A percentile compares a stretch with the other conserved stretches of the same genome.
Conservation (phyloP, 768 basidiomycete species). For the Kwoniella dejecticola region DNA sequence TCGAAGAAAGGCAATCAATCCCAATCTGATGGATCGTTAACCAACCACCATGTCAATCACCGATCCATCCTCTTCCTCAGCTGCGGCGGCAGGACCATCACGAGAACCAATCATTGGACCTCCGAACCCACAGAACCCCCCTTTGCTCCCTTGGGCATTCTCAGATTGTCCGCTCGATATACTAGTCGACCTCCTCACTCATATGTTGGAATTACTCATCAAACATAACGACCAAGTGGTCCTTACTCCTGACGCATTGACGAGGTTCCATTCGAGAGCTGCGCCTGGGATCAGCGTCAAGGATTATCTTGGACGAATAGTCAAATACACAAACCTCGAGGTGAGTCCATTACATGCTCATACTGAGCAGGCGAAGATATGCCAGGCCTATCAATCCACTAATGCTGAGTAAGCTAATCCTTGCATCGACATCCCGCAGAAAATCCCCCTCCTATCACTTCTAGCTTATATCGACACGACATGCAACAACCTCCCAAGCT, state of each 20-base stretch:
- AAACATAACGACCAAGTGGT: slow-evolving; percentile 95
- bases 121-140: slow-evolving; percentile 17
- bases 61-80: not conserved
- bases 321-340: slow-evolving; percentile 94
- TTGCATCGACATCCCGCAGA: slow-evolving; percentile 26
- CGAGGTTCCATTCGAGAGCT: slow-evolving; percentile 93
- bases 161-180: slow-evolving; percentile 79
- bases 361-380: no score
- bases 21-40: not conserved
- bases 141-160: slow-evolving; percentile 70
- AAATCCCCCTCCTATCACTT: slow-evolving; percentile 55
- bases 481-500: slow-evolving; percentile 78
- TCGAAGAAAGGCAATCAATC: no score
- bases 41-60: not conserved
- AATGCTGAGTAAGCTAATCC: not conserved
- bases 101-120: slow-evolving; percentile 11
- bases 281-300: slow-evolving; percentile 82
- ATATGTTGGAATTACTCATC: slow-evolving; percentile 95
- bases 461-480: slow-evolving; percentile 61
- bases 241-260: slow-evolving; percentile 82
- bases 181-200: slow-evolving; percentile 86
- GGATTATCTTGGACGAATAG: slow-evolving; percentile 92
- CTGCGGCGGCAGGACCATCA: not conserved
- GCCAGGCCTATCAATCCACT: not conserved
- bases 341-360: no score